Evolutionary conservation across 345 rosid genomes (phyloP).

Genomic region (Citrus sinensis): DVS_A1.0 CM039165.1:35655001-35655500

Average conservation of each 20-base stretch:
- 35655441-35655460: conserved; percentile 41
- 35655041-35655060: conserved; percentile 40
- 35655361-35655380: conserved; percentile 47
- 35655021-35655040: conserved; percentile 16
- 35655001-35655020: conserved; percentile 76
- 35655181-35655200: conserved; percentile 53
- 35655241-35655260: conserved; percentile 65
- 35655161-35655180: conserved; percentile 69
- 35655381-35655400: conserved; percentile 59
- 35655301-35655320: conserved; percentile 67
- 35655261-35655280: conserved; percentile 63
- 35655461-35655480: conserved; percentile 48
- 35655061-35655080: conserved; percentile 52
- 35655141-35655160: conserved; percentile 46
- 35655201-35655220: conserved; percentile 51
- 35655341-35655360: conserved; percentile 12
- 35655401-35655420: conserved; percentile 32
- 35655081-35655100: conserved; percentile 46
- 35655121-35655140: conserved; percentile 47
- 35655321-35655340: conserved; percentile 61
- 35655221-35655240: conserved; percentile 61
- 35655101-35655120: conserved; percentile 39
- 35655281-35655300: conserved; percentile 60
- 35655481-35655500: conserved; percentile 62
- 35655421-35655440: conserved; percentile 47